A percentile compares a stretch with the other conserved stretches of the same genome.
phyloP scores from a whole-genome alignment of 371 early-diverging fungal genomes.

The Rhizopus stolonifer region DNA sequence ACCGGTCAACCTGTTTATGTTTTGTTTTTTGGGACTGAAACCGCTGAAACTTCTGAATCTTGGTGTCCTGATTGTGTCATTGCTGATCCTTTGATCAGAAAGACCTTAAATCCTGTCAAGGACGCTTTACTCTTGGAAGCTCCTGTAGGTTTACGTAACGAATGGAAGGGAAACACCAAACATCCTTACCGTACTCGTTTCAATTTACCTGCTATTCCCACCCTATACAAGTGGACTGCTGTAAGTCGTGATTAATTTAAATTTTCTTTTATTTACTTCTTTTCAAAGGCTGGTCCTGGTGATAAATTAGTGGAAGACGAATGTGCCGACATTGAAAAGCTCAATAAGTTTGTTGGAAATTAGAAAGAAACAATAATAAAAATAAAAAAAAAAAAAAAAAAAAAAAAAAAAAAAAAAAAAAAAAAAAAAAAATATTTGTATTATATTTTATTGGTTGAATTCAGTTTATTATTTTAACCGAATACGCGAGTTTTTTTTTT shows the following conservation, averaged over 20 bases:
- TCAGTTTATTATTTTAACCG: neutral
- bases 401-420: neutral
- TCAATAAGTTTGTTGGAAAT: conserved; percentile 37
- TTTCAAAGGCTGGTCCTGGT: conserved; percentile 19
- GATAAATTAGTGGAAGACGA: conserved; percentile 50
- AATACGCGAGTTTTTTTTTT: too few species aligned
- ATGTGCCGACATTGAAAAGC: conserved; percentile 44
- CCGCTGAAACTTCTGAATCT: conserved; percentile 48
- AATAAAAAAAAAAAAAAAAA: neutral
- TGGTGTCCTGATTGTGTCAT: conserved; percentile 65
- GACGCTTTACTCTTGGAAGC: conserved; percentile 50
- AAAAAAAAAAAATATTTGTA: too few species aligned
- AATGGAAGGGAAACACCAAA: conserved; percentile 54
- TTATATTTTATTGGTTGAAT: neutral
- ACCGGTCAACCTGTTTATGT: conserved; percentile 39
- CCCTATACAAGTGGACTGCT: conserved; percentile 54
- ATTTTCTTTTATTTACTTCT: neutral
- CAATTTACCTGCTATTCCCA: conserved; percentile 53
- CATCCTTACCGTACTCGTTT: conserved; percentile 51
- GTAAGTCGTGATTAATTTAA: conserved; percentile 26
- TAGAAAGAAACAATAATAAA: conserved; percentile 5
- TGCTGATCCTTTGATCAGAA: conserved; percentile 57
- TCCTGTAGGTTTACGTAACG: conserved; percentile 52
- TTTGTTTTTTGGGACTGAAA: conserved; percentile 45
- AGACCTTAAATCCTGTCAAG: conserved; percentile 36